A percentile compares a stretch with the other conserved stretches of the same genome.
phyloP scores from a whole-genome alignment of 495 filamentous ascomycete genomes.

The Aspergillus bridgeri region DNA sequence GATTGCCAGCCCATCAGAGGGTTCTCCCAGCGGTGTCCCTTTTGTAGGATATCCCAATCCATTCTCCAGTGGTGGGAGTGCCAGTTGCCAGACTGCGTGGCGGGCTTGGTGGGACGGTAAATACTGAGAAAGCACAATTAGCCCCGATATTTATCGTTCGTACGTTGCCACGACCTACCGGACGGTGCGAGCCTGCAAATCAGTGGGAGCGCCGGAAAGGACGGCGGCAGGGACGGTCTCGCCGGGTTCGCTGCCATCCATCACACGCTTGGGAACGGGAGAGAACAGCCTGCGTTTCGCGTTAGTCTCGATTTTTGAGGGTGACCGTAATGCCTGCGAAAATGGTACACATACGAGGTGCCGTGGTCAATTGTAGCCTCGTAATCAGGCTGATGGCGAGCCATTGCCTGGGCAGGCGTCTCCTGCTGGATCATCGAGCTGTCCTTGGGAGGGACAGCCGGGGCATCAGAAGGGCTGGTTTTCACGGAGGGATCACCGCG shows the following conservation, averaged over 20 bases:
- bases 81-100: slow-evolving; percentile 89
- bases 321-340: slow-evolving; percentile 1
- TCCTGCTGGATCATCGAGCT: slow-evolving; percentile 54
- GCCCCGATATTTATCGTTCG: slow-evolving; percentile 13
- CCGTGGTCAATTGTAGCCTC: slow-evolving; percentile 71
- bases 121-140: slow-evolving; percentile 57
- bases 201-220: slow-evolving; percentile 87
- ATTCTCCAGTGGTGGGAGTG: slow-evolving; percentile 86
- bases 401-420: slow-evolving; percentile 46
- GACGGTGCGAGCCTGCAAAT: slow-evolving; percentile 89
- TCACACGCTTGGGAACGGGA: slow-evolving; percentile 79
- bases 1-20: slow-evolving; percentile 98
- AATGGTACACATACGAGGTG: slow-evolving; percentile 63
- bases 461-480: slow-evolving; percentile 40
- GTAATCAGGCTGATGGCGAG: slow-evolving; percentile 75
- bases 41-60: slow-evolving; percentile 93
- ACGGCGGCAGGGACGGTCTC: slow-evolving; percentile 73
- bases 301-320: slow-evolving; percentile 19
- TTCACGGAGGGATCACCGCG: slow-evolving; percentile 29
- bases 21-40: slow-evolving; percentile 96
- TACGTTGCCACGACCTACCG: slow-evolving; percentile 53
- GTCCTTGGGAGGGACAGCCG: slow-evolving; percentile 31
- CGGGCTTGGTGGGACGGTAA: slow-evolving; percentile 82
- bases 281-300: slow-evolving; percentile 68
- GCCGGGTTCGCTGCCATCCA: slow-evolving; percentile 85